A percentile compares a stretch with the other conserved stretches of the same genome.
These are phyloP conservation scores for Bryum argenteum DNA, from an alignment of 225 moss, liverwort and hornwort genomes.

Conservation along the genomic window DNA sequence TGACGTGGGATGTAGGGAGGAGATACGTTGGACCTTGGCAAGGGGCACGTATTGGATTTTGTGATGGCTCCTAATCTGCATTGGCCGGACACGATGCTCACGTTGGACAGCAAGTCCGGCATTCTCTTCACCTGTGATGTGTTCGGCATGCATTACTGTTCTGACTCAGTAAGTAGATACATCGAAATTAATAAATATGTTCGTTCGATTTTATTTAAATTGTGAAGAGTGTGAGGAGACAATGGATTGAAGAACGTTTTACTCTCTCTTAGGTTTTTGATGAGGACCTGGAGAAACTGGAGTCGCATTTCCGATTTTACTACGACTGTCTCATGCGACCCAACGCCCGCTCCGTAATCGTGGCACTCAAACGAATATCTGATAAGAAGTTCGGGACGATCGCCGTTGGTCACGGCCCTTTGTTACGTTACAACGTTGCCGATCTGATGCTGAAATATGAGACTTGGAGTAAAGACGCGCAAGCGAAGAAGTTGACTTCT, in stretches of 20 bases:
- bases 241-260: neutral
- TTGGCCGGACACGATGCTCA: conserved; percentile 99
- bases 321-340: conserved; percentile 98
- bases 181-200: neutral
- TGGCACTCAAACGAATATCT: conserved; percentile 74
- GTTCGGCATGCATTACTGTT: conserved; percentile 92
- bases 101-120: conserved; percentile 75
- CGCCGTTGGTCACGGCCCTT: conserved; percentile 84
- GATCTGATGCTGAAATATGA: conserved; percentile 79
- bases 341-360: conserved; percentile 79
- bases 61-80: conserved; percentile 97
- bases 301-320: conserved; percentile 87
- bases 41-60: conserved; percentile 88
- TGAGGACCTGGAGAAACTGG: conserved; percentile 67
- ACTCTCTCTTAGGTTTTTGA: conserved; percentile 64
- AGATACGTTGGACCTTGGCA: conserved; percentile 84
- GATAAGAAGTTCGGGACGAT: conserved; percentile 72
- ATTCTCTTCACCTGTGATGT: conserved; percentile 91
- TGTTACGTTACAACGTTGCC: conserved; percentile 75
- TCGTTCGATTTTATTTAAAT: too few species aligned
- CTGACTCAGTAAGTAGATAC: conserved; percentile 51
- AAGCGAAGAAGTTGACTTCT: conserved; percentile 86
- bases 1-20: conserved; percentile 56
- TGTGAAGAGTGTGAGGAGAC: neutral
- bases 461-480: conserved; percentile 82